Evolutionary conservation across 768 basidiomycete genomes (phyloP).

Genomic region (Ephemerocybe angulata): DNA sequence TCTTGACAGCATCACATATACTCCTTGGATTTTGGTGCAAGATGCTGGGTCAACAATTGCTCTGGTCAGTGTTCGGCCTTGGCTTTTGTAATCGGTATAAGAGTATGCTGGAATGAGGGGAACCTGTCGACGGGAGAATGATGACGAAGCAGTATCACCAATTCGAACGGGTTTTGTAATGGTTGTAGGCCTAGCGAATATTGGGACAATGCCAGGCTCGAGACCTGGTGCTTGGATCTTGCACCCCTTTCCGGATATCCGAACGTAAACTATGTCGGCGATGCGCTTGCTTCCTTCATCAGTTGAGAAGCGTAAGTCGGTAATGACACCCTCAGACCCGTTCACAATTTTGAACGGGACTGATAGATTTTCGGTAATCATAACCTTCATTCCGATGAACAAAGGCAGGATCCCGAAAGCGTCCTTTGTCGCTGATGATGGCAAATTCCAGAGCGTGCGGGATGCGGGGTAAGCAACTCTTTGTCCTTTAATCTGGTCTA

Average conservation of each 20-base stretch:
- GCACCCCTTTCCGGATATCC: not conserved
- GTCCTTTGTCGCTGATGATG: constrained; percentile 4
- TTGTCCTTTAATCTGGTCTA: not conserved
- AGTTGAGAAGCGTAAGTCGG: not conserved
- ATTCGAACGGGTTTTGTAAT: too few relatives aligned
- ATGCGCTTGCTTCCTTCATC: not conserved
- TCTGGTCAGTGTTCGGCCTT: not conserved
- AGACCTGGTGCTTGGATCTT: not conserved
- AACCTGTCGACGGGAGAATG: not conserved
- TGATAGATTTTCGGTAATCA: constrained; percentile 19
- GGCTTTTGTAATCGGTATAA: not conserved
- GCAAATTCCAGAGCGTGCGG: constrained; percentile 10
- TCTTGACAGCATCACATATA: not conserved
- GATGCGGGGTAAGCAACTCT: not conserved
- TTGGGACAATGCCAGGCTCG: too few relatives aligned
- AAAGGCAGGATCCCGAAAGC: constrained; percentile 13
- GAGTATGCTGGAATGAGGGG: not conserved
- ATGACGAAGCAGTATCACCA: too few relatives aligned
- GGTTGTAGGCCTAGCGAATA: too few relatives aligned
- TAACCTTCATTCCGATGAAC: constrained; percentile 17
- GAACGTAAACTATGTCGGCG: not conserved
- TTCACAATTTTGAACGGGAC: constrained; percentile 8
- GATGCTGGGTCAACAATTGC: not conserved
- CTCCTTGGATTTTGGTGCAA: not conserved
- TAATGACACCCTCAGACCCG: not conserved